phyloP scores from a whole-genome alignment of 192 early-diverging fungal genomes.

The Umbelopsis sp. region DNA sequence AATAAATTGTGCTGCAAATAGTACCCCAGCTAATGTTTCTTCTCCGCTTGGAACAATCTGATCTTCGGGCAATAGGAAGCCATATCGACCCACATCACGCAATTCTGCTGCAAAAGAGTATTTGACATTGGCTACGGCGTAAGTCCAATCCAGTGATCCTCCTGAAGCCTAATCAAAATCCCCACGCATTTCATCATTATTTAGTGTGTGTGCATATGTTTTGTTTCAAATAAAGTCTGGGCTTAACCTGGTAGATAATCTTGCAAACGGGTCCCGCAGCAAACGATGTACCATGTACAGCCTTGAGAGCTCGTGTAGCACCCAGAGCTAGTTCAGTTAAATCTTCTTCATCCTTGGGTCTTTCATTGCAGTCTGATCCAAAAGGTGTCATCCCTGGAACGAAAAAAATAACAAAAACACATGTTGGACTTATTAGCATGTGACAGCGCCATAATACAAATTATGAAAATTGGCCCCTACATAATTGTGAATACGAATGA shows the following conservation, averaged over 20 bases:
- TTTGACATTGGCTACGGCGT: constrained; percentile 52
- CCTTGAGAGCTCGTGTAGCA: constrained; percentile 55
- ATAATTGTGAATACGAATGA: constrained; percentile 61
- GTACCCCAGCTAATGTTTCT: constrained; percentile 40
- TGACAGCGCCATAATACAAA: not conserved
- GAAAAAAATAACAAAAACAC: not conserved
- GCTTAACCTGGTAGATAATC: constrained; percentile 54
- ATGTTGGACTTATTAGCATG: not conserved
- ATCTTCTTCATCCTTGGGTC: constrained; percentile 46
- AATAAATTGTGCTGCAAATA: constrained; percentile 43
- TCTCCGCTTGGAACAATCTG: constrained; percentile 55
- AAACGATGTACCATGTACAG: constrained; percentile 59
- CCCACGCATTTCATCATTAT: too few species aligned
- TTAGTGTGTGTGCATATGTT: too few species aligned
- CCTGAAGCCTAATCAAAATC: constrained; percentile 53
- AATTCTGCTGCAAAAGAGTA: constrained; percentile 63
- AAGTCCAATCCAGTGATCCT: constrained; percentile 60
- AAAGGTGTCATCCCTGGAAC: constrained; percentile 58
- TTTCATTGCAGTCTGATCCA: constrained; percentile 55
- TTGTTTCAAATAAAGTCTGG: not conserved
- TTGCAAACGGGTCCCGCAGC: constrained; percentile 61
- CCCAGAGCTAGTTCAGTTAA: constrained; percentile 42
- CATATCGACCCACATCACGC: constrained; percentile 54
- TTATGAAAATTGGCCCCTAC: not conserved
- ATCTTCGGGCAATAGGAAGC: constrained; percentile 58